Percentiles rank a stretch among this genome's conserved stretches.
These are phyloP conservation scores for Diaporthe humulicola DNA, from an alignment of 2,329 filamentous ascomycete genomes.

Conservation along the genomic window DNA sequence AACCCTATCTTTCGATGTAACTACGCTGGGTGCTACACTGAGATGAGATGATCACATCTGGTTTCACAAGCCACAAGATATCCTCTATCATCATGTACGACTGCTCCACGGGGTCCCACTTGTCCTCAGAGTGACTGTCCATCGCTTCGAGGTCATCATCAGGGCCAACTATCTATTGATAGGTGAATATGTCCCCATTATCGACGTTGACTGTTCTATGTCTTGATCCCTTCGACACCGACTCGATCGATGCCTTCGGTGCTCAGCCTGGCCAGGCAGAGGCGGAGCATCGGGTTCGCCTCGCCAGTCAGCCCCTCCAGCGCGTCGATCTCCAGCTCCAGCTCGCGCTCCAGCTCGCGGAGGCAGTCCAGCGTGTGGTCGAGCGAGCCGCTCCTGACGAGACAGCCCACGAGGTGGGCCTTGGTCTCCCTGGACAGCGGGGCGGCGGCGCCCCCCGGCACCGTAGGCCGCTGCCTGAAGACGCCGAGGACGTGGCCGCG, in stretches of 20 bases:
- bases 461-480: background rate
- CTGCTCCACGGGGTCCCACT: background rate
- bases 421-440: background rate
- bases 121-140: background rate
- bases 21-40: background rate
- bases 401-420: background rate
- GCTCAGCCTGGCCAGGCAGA: background rate
- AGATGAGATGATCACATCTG: background rate
- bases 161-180: background rate
- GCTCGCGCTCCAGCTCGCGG: background rate
- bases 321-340: background rate
- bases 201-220: background rate
- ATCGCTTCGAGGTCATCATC: background rate
- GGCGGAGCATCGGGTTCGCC: background rate
- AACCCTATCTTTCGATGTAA: too few species aligned
- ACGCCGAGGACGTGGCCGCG: background rate
- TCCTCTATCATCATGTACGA: background rate
- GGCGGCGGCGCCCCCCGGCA: too few species aligned
- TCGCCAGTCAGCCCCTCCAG: background rate
- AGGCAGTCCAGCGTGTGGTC: background rate
- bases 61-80: background rate
- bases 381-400: background rate
- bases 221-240: background rate
- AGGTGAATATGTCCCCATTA: background rate
- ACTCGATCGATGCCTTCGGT: background rate